A percentile compares a stretch with the other conserved stretches of the same genome.
These are phyloP conservation scores for Thuja plicata DNA, from an alignment of 83 land plant species.

Conservation along the genomic window DNA sequence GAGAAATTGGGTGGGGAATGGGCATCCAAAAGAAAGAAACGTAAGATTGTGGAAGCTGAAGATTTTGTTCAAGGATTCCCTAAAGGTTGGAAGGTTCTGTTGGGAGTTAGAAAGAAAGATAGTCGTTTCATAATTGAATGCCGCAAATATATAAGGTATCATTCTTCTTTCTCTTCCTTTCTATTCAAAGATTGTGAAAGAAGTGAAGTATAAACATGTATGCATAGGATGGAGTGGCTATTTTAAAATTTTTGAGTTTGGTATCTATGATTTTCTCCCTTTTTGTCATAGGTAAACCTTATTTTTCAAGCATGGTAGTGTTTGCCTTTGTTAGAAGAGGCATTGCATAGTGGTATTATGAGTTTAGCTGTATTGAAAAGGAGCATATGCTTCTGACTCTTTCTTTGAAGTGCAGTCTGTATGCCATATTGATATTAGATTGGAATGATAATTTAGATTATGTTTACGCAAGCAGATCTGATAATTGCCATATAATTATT, in stretches of 20 bases:
- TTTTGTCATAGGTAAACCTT: background rate
- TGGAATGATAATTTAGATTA: background rate
- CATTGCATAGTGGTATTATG: background rate
- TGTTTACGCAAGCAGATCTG: background rate
- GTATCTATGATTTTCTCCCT: no score
- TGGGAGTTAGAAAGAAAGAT: constrained; percentile 48
- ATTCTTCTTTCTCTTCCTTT: background rate
- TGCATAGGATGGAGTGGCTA: background rate
- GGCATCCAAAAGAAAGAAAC: constrained; percentile 57
- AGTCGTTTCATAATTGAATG: constrained; percentile 38
- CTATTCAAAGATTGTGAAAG: background rate
- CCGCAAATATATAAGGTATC: constrained; percentile 55
- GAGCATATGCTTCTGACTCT: background rate
- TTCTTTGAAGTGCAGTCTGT: background rate
- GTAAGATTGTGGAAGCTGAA: constrained; percentile 54
- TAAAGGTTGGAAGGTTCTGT: constrained; percentile 55
- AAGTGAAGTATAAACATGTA: background rate
- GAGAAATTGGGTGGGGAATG: constrained; percentile 53
- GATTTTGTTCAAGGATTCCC: constrained; percentile 56
- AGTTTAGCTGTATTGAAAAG: background rate
- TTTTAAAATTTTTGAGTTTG: no score
- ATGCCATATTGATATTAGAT: background rate
- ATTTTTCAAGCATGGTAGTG: background rate
- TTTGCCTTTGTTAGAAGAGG: background rate
- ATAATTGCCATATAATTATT: background rate